Evolutionary conservation across 2,329 filamentous ascomycete species (phyloP), one percentile per base, ranked within the genome.

Genomic region (Immersiporthe knoxdaviesiana): DNA sequence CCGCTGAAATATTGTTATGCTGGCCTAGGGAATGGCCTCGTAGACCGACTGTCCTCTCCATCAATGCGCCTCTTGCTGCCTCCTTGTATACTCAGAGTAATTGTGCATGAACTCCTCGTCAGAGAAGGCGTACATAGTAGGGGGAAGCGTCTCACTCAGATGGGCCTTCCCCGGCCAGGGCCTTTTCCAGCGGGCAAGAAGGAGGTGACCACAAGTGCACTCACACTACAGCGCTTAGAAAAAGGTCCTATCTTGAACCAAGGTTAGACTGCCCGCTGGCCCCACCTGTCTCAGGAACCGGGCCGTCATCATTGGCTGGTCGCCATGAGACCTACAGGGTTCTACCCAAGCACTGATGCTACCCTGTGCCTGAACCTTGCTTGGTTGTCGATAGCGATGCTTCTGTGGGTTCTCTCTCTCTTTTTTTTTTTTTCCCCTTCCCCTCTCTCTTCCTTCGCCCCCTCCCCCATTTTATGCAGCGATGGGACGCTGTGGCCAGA

Each of bases 251-350:
- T 30, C 52, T 18, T 30, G 14, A 18, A 30, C 52, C 24, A 11
- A 18, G 24, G 27, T 32, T 56, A 56, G 52, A 32, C 52, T n/a
- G 59, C 3, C 59, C n/a, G 59, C 8, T 24, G 59, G 16, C 59
- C 37, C 59, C 59, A 47, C 61, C 41, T 41, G 61, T 63, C 41
- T 63, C 61, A 63, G 61, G 61, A 47, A 63, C 61, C 41, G 14
- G 41, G 14, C 37, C 41, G 61, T 50, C 61, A 50, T 50, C 41
- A 63, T 63, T 63, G 61, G 61, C 61, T 63, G 61, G 27, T 14
- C 5, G 37, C 24, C 24, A 18, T 56, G 59, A 62, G 35, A 37
- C 59, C 59, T 39, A n/a, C 59, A 62, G 16, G 35, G 59, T 18
- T 18, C 59, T 32, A 62, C n/a, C n/a, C 24, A 27, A 24, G 59